Evolutionary conservation across 2,329 filamentous ascomycete genomes (phyloP).

Genomic region (Diaporthe citri): DNA sequence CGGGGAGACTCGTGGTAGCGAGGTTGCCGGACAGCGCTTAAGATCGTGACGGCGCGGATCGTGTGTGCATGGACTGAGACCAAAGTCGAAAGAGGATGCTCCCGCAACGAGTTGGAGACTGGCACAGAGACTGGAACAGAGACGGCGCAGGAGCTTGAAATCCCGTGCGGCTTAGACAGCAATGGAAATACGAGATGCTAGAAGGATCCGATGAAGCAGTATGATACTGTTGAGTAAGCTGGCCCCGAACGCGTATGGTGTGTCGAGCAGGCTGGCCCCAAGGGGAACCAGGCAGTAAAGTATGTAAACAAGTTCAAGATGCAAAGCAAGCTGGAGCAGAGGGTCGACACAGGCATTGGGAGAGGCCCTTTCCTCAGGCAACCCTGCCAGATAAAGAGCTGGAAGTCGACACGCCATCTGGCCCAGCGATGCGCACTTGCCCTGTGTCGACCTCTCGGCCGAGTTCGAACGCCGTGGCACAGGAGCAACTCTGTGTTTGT

Average conservation of each 20-base stretch:
- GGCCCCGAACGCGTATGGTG: not conserved
- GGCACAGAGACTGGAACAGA: not conserved
- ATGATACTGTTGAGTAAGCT: not conserved
- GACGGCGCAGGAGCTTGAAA: not conserved
- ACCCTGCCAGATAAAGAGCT: not conserved
- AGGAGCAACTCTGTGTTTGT: constrained; percentile 14
- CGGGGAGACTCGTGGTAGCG: not conserved
- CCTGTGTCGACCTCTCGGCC: constrained; percentile 1
- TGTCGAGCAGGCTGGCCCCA: not conserved
- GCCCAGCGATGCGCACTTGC: not conserved
- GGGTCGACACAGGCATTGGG: too few species aligned
- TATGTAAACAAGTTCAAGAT: not conserved
- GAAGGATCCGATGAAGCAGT: not conserved
- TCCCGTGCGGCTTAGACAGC: not conserved
- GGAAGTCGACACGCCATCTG: not conserved
- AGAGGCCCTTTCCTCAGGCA: not conserved
- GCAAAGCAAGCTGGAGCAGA: not conserved
- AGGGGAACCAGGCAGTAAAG: not conserved
- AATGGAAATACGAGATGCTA: not conserved
- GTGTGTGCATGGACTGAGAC: not conserved
- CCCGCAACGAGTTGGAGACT: not conserved
- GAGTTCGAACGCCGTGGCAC: not conserved
- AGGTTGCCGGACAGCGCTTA: not conserved
- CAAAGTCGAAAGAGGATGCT: not conserved
- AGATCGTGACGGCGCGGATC: not conserved